These are phyloP conservation scores for Onygenales sp. DNA, from an alignment of 2,329 filamentous ascomycete species.

Conservation along the genomic window DNA sequence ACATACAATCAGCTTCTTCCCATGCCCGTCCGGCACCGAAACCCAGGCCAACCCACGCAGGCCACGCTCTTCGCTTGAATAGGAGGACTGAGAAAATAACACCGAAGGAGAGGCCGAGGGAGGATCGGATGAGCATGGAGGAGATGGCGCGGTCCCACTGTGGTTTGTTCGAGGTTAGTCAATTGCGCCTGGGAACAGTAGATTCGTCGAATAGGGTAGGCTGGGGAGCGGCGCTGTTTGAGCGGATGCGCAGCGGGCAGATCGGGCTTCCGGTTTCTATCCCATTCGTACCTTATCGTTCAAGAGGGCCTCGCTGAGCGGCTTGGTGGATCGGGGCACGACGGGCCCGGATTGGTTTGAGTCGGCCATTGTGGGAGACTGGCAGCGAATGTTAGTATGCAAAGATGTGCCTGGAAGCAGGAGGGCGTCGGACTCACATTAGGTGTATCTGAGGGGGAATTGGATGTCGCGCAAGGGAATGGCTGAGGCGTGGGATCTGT, in stretches of 20 bases:
- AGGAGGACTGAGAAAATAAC: slow-evolving; percentile 97
- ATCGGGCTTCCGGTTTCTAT: not conserved
- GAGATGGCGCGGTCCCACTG: slow-evolving; percentile 99
- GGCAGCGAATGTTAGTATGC: not conserved
- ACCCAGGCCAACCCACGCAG: slow-evolving; percentile 85
- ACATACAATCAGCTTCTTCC: slow-evolving; percentile 89
- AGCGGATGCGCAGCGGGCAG: too few relatives aligned
- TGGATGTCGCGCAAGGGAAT: slow-evolving; percentile 13
- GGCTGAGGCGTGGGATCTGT: not conserved
- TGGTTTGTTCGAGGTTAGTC: slow-evolving; percentile 3
- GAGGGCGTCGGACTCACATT: not conserved
- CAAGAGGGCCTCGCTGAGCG: slow-evolving; percentile 92
- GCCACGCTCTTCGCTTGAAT: slow-evolving; percentile 97
- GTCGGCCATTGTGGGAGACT: slow-evolving; percentile 44
- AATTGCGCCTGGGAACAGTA: not conserved
- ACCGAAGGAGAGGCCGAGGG: slow-evolving; percentile 91
- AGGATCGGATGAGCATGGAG: slow-evolving; percentile 92
- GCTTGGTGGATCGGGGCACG: slow-evolving; percentile 59
- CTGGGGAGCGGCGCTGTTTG: too few relatives aligned
- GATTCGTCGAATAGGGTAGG: too few relatives aligned
- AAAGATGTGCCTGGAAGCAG: slow-evolving; percentile 2
- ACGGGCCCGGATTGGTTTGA: slow-evolving; percentile 46
- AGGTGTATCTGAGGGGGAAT: slow-evolving; percentile 10
- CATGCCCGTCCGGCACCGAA: slow-evolving; percentile 95
- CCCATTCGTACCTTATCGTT: slow-evolving; percentile 80